Evolutionary conservation across 1,284 basidiomycete genomes (phyloP), one percentile per base, ranked within the genome.

Genomic region (Phellinidium pouzarii): DNA sequence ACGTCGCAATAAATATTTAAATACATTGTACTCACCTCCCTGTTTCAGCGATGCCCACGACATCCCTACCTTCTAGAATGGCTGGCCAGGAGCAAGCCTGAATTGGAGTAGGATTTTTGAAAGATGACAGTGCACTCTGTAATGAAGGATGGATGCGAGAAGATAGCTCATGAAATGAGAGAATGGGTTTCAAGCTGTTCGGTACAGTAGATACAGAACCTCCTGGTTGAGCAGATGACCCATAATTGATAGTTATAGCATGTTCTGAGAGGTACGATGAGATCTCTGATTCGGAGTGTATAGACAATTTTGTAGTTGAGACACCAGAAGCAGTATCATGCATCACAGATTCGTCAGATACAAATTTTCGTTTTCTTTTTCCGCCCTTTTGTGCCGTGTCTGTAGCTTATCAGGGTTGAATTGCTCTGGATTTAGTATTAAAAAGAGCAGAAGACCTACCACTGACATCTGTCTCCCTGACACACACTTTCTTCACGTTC

Each of bases 1-100:
- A 34, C 19, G 25, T 4, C 8, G 25, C 44, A 23, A 20, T 31
- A 17, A 42, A 14, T 53, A 9, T 31, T 29, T n/a, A 11, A 12
- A 34, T 20, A 44, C 26, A 17, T 20, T 6, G 9, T 27, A 56
- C 67, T 48, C 59, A 84, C 83, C 82, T 92, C 61, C 94, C 96
- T 1, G 95, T 99, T 75, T 99, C 94, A 12, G 96, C 95, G 58
- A 99, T 94, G 55, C 95, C 95, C 31, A 99, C 87, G 0, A 96
- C 90, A 66, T 98, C 94, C 25, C 79, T 77, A 3, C 91, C 89
- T 48, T 78, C 75, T 26, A 98, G 72, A 4, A 91, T 79, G 17
- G 91, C 84, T 3, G 94, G 93, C 95, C 95, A 99, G 29, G 94
- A 86, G 63, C 92, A 96, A 3, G 93, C 86, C 68, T 99, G 95